Conservation (phyloP, 495 filamentous ascomycete genomes). For the Aspergillus panamensis region DNA sequence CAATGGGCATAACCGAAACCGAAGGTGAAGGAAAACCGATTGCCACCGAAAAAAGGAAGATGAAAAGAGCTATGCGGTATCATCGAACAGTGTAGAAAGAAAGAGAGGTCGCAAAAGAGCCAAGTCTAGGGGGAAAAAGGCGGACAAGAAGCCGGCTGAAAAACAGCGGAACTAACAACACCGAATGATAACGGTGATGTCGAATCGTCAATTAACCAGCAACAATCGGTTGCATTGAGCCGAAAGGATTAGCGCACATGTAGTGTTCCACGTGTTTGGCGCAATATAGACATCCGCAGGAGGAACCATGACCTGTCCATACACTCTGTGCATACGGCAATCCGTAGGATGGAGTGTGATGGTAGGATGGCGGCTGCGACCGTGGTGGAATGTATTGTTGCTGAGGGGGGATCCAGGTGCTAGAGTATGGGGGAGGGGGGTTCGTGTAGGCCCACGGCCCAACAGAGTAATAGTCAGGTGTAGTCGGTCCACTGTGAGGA, state of each 20-base stretch:
- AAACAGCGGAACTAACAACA: constrained; percentile 15
- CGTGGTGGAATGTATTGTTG: constrained; percentile 48
- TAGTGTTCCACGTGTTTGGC: constrained; percentile 60
- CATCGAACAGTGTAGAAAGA: constrained; percentile 31
- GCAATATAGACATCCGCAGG: constrained; percentile 69
- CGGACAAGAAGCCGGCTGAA: constrained; percentile 4
- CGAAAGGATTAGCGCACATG: constrained; percentile 57
- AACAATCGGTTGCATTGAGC: constrained; percentile 56
- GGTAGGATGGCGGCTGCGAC: constrained; percentile 51
- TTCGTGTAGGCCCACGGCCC: constrained; percentile 56
- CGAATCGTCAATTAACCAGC: constrained; percentile 29
- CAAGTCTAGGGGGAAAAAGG: constrained; percentile 29
- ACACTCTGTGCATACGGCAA: constrained; percentile 54
- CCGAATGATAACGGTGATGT: constrained; percentile 9
- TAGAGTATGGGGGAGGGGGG: constrained; percentile 45
- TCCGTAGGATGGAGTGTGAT: constrained; percentile 50
- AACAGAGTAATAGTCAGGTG: constrained; percentile 55
- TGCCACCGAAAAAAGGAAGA: constrained; percentile 30
- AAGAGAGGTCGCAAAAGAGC: constrained; percentile 29
- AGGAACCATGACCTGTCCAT: constrained; percentile 59
- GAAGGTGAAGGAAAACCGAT: constrained; percentile 24
- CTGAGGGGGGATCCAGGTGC: constrained; percentile 41
- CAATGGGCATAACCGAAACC: constrained; percentile 27
- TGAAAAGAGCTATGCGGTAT: constrained; percentile 37
- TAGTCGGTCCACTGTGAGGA: constrained; percentile 62